Conservation (phyloP, 345 rosid species). For the Euphorbia lathyris region DNA sequence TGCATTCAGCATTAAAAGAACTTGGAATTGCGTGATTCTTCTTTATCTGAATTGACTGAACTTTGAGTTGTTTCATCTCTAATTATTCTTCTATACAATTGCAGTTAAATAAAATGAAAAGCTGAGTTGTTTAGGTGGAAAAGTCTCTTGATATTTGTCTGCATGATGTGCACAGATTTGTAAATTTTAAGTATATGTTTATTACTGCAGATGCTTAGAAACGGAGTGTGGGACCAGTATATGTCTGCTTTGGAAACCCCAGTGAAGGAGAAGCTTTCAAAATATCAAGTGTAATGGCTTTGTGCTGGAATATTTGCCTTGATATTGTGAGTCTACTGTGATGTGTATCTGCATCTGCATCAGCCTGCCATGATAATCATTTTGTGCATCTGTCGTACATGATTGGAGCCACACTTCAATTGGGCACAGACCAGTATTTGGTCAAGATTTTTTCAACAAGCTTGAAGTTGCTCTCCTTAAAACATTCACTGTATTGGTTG, state of each 20-base stretch:
- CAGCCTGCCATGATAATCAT: slow-evolving; percentile 15
- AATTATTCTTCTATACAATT: too few species aligned
- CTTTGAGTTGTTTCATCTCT: too few species aligned
- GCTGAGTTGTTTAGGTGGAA: not conserved
- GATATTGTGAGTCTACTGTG: slow-evolving; percentile 15
- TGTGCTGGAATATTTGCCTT: slow-evolving; percentile 9
- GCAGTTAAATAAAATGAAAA: not conserved
- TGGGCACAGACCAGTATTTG: slow-evolving; percentile 21
- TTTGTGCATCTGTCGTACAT: slow-evolving; percentile 20
- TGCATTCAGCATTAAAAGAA: not conserved
- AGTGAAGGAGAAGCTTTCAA: slow-evolving; percentile 75
- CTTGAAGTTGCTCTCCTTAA: slow-evolving; percentile 20
- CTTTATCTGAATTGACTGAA: not conserved
- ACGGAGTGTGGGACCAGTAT: slow-evolving; percentile 85
- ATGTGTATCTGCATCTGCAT: slow-evolving; percentile 15
- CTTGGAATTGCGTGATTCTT: not conserved
- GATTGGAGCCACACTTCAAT: slow-evolving; percentile 21
- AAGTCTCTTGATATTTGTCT: not conserved
- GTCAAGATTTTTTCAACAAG: slow-evolving; percentile 25
- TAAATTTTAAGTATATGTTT: not conserved
- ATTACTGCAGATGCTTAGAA: slow-evolving; percentile 68
- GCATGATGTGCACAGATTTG: not conserved
- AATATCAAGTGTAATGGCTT: slow-evolving; percentile 59
- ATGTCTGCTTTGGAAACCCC: slow-evolving; percentile 82
- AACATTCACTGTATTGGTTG: slow-evolving; percentile 4